These are phyloP conservation scores for Kwoniella sp. DNA, from an alignment of 768 basidiomycete genomes.

Conservation along the genomic window DNA sequence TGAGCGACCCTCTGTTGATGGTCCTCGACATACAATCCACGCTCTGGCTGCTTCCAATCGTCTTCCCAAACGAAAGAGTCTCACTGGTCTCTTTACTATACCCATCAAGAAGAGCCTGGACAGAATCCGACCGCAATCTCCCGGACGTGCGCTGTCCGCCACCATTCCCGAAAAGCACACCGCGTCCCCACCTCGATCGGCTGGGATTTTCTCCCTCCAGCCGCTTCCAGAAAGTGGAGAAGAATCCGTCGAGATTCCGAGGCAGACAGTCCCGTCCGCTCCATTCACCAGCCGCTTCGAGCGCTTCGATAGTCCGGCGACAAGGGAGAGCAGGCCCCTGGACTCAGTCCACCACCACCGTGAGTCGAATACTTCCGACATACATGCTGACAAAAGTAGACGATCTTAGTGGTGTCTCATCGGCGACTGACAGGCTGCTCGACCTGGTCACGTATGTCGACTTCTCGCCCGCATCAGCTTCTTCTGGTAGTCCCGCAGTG, in stretches of 20 bases:
- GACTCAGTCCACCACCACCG: not conserved
- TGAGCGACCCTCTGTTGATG: constrained; percentile 4
- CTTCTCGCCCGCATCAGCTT: constrained; percentile 27
- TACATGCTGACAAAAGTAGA: constrained; percentile 9
- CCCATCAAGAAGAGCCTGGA: constrained; percentile 24
- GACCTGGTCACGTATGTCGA: constrained; percentile 29
- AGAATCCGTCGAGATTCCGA: constrained; percentile 5
- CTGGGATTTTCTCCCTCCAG: constrained; percentile 3
- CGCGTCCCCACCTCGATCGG: constrained; percentile 8
- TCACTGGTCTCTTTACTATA: constrained; percentile 37
- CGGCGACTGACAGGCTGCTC: constrained; percentile 39
- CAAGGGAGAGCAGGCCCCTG: no score
- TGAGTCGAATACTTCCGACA: not conserved
- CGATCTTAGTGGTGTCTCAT: constrained; percentile 28
- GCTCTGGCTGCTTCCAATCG: constrained; percentile 14
- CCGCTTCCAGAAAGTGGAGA: constrained; percentile 34
- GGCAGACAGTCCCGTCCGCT: not conserved
- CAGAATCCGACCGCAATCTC: constrained; percentile 8
- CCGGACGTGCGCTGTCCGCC: not conserved
- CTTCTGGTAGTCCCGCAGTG: constrained; percentile 7
- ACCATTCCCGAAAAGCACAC: not conserved
- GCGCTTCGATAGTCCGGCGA: no score
- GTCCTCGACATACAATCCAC: constrained; percentile 6
- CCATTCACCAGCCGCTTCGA: constrained; percentile 15
- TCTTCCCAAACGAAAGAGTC: constrained; percentile 42